These are phyloP conservation scores for Colletotrichum abscissum DNA, from an alignment of 2,329 filamentous ascomycete genomes.

Conservation along the genomic window DNA sequence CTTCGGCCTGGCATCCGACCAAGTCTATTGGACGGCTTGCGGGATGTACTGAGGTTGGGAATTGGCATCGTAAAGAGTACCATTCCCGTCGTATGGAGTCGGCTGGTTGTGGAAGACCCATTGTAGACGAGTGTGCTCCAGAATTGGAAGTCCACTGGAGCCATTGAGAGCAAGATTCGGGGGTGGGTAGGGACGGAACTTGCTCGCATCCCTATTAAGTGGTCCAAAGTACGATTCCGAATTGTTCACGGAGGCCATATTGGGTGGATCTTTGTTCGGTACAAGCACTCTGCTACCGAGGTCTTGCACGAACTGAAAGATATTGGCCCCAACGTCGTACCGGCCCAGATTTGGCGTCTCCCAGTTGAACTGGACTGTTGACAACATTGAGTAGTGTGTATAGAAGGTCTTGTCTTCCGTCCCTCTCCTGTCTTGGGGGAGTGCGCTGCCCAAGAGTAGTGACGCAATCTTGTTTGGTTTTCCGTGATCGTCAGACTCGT, in stretches of 20 bases:
- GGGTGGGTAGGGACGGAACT: slow-evolving; percentile 47
- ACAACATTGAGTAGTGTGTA: slow-evolving; percentile 56
- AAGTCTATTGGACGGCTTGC: slow-evolving; percentile 35
- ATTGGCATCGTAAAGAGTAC: slow-evolving; percentile 55
- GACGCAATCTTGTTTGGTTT: slow-evolving; percentile 64
- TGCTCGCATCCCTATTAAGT: slow-evolving; percentile 48
- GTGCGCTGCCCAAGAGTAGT: slow-evolving; percentile 65
- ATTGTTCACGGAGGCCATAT: slow-evolving; percentile 48
- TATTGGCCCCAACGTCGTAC: slow-evolving; percentile 52
- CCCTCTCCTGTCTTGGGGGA: slow-evolving; percentile 58
- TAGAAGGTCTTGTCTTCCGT: slow-evolving; percentile 63
- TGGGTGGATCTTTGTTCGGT: slow-evolving; percentile 49
- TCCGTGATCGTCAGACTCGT: slow-evolving; percentile 65
- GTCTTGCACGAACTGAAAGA: slow-evolving; percentile 53
- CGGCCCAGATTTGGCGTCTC: slow-evolving; percentile 53
- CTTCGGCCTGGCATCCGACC: background rate
- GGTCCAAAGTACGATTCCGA: slow-evolving; percentile 56
- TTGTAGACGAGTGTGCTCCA: slow-evolving; percentile 43
- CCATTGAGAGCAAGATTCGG: slow-evolving; percentile 57
- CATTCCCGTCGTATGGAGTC: slow-evolving; percentile 59
- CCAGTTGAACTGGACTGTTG: slow-evolving; percentile 56
- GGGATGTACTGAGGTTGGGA: slow-evolving; percentile 52
- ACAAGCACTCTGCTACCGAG: slow-evolving; percentile 46
- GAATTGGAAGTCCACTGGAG: slow-evolving; percentile 53
- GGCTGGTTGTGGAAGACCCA: slow-evolving; percentile 45